These are phyloP conservation scores for Kodamaea nitidulidarum DNA, from an alignment of 805 yeast species.

Conservation along the genomic window DNA sequence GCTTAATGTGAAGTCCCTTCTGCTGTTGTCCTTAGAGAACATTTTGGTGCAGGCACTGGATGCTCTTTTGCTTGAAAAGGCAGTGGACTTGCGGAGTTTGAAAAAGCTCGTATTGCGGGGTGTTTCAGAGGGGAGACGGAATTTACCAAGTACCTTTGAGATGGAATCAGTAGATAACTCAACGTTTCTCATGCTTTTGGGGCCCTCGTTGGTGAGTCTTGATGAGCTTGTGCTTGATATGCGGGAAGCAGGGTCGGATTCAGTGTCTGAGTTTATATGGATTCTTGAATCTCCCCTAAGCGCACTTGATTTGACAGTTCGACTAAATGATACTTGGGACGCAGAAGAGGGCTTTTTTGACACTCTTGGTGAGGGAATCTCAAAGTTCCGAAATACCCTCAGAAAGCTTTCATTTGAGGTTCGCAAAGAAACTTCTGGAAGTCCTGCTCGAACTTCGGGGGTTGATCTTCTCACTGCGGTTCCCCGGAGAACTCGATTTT, in stretches of 20 bases:
- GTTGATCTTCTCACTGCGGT: constrained; percentile 8
- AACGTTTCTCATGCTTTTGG: not conserved
- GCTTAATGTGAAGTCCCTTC: constrained; percentile 10
- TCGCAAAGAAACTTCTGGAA: constrained; percentile 26
- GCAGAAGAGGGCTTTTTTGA: constrained; percentile 2
- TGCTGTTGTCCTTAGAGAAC: constrained; percentile 21
- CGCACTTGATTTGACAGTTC: constrained; percentile 37
- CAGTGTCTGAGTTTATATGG: constrained; percentile 33
- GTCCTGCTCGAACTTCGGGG: constrained; percentile 2
- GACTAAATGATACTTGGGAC: constrained; percentile 33
- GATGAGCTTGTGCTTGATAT: constrained; percentile 32
- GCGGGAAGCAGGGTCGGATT: constrained; percentile 39
- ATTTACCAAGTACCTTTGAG: too few species aligned
- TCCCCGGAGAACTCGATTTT: constrained; percentile 9
- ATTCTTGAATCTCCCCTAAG: constrained; percentile 18
- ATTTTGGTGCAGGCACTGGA: constrained; percentile 22
- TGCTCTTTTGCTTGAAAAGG: constrained; percentile 14
- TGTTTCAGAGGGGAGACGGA: constrained; percentile 31
- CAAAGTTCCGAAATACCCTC: constrained; percentile 19
- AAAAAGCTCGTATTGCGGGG: constrained; percentile 28
- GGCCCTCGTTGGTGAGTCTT: not conserved
- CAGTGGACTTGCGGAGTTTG: constrained; percentile 21
- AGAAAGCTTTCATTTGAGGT: constrained; percentile 38
- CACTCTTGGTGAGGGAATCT: not conserved
- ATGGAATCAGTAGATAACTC: too few species aligned